phyloP scores from a whole-genome alignment of 73 alveolate species.

The Tetrahymena borealis region DNA sequence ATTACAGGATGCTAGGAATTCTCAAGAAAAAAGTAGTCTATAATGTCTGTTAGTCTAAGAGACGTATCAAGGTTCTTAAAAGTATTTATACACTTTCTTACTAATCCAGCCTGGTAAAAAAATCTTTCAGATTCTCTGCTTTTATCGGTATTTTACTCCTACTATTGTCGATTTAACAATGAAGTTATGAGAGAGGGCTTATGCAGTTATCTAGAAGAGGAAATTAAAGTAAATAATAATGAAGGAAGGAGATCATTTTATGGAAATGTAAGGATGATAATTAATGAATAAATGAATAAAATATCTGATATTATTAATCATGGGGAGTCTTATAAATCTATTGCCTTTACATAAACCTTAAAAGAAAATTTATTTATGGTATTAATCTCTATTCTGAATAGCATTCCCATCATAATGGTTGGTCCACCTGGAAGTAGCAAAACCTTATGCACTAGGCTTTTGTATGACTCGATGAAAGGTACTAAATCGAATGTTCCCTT shows the following conservation, averaged over 20 bases:
- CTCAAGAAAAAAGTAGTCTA: slow-evolving; percentile 33
- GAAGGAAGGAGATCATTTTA: background rate
- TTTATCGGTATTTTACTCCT: background rate
- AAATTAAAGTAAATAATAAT: background rate
- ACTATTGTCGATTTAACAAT: background rate
- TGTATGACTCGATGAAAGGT: slow-evolving; percentile 56
- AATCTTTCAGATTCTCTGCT: background rate
- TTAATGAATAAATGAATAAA: background rate
- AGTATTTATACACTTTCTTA: slow-evolving; percentile 17
- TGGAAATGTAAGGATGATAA: background rate
- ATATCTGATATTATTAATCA: background rate
- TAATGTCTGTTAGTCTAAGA: slow-evolving; percentile 59
- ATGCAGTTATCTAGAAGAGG: background rate
- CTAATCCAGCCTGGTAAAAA: slow-evolving; percentile 45
- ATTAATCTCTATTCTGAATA: slow-evolving; percentile 45
- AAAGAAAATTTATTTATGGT: slow-evolving; percentile 57
- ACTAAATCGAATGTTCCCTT: background rate
- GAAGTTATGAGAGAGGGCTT: background rate
- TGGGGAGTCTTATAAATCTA: background rate
- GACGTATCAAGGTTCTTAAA: slow-evolving; percentile 44
- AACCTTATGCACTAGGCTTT: slow-evolving; percentile 55
- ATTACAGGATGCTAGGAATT: slow-evolving; percentile 42
- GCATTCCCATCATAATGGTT: slow-evolving; percentile 62
- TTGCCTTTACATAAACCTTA: slow-evolving; percentile 3
- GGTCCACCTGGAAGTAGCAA: slow-evolving; percentile 81